Evolutionary conservation across 148 eudicot genomes (phyloP).

Genomic region (Agrostemma githago): DNA sequence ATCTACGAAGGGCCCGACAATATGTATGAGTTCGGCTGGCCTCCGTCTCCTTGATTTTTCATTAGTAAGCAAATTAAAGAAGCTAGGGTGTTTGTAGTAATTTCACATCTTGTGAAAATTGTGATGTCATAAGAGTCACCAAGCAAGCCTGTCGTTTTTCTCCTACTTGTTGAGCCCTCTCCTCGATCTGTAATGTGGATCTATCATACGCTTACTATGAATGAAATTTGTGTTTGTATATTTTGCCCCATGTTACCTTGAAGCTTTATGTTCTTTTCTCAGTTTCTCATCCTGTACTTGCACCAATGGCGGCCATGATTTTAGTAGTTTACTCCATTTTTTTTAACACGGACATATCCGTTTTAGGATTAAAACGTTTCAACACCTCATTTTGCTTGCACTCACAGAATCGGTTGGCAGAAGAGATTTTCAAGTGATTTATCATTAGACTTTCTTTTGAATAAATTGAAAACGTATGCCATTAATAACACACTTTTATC

Average conservation of each 20-base stretch:
- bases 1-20: slow-evolving; percentile 39
- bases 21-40: slow-evolving; percentile 46
- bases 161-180: slow-evolving; percentile 1
- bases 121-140: background rate
- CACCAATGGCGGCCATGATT: too few relatives aligned
- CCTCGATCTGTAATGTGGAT: slow-evolving; percentile 11
- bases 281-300: background rate
- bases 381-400: too few relatives aligned
- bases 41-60: slow-evolving; percentile 45
- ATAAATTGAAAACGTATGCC: too few relatives aligned
- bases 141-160: background rate
- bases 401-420: too few relatives aligned
- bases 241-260: background rate
- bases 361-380: too few relatives aligned
- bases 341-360: too few relatives aligned
- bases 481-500: too few relatives aligned
- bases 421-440: too few relatives aligned
- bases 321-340: too few relatives aligned
- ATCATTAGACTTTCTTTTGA: too few relatives aligned
- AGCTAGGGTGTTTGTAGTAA: background rate
- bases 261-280: background rate
- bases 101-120: slow-evolving; percentile 30
- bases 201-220: slow-evolving; percentile 13
- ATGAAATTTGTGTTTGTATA: slow-evolving; percentile 27
- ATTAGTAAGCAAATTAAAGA: background rate